Conservation (phyloP, 2,329 filamentous ascomycete genomes). For the Penicillium aurantiogriseum region DNA sequence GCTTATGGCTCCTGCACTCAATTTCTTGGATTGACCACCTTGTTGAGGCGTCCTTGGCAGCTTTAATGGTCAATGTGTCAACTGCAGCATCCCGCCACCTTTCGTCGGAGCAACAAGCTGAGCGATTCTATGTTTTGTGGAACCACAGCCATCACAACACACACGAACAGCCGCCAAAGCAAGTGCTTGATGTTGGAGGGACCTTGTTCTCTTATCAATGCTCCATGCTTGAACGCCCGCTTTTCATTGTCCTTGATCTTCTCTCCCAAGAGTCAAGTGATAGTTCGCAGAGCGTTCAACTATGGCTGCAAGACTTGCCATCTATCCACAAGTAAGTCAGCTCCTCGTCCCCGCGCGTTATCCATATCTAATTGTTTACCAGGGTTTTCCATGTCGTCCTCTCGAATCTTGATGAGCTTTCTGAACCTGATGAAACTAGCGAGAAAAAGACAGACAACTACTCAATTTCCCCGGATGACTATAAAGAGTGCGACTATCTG, state of each 20-base stretch:
- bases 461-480: conserved; percentile 57
- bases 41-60: conserved; percentile 74
- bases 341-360: not conserved
- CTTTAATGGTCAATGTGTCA: conserved; percentile 60
- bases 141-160: conserved; percentile 43
- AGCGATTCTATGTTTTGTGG: conserved; percentile 44
- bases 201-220: conserved; percentile 37
- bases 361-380: conserved; percentile 16
- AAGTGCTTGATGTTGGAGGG: conserved; percentile 30
- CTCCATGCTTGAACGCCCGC: conserved; percentile 73
- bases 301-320: conserved; percentile 67
- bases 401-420: conserved; percentile 35
- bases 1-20: conserved; percentile 80
- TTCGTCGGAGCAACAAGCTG: conserved; percentile 37
- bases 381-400: conserved; percentile 41
- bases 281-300: conserved; percentile 71
- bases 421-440: conserved; percentile 23
- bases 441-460: conserved; percentile 42
- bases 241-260: conserved; percentile 78
- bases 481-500: conserved; percentile 76
- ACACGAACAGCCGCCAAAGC: conserved; percentile 38
- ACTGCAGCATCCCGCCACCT: conserved; percentile 26
- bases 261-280: conserved; percentile 71
- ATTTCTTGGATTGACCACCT: conserved; percentile 67
- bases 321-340: conserved; percentile 51